Conservation (phyloP, 768 basidiomycete genomes). For the Strobilomyces dryophilus region DNA sequence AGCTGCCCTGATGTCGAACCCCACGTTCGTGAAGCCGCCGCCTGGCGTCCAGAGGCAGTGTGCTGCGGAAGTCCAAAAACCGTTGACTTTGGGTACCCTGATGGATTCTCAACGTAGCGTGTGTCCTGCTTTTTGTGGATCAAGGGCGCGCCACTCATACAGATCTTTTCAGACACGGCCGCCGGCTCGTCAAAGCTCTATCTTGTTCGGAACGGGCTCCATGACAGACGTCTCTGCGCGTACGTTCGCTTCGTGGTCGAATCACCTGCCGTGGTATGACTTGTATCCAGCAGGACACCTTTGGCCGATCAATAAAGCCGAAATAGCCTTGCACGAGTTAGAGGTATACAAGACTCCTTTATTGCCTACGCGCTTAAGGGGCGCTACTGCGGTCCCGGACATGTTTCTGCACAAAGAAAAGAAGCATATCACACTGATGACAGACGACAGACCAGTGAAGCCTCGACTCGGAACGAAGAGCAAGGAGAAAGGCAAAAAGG, state of each 20-base stretch:
- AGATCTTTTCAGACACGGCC: slow-evolving; percentile 39
- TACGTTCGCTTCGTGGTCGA: slow-evolving; percentile 19
- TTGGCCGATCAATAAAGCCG: slow-evolving; percentile 49
- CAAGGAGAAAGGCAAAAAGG: slow-evolving; percentile 36
- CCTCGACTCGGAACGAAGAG: slow-evolving; percentile 43
- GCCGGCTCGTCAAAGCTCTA: slow-evolving; percentile 48
- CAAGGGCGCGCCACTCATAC: slow-evolving; percentile 1
- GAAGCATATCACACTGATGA: slow-evolving; percentile 52
- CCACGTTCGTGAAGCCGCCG: slow-evolving; percentile 67
- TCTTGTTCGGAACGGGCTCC: slow-evolving; percentile 43
- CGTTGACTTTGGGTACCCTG: slow-evolving; percentile 54
- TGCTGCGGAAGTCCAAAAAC: slow-evolving; percentile 25
- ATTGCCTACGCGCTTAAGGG: slow-evolving; percentile 53
- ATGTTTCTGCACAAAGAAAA: slow-evolving; percentile 55
- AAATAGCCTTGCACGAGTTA: slow-evolving; percentile 65
- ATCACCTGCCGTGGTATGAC: slow-evolving; percentile 14
- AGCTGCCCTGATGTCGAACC: slow-evolving; percentile 56
- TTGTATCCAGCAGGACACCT: slow-evolving; percentile 19
- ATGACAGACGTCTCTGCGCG: slow-evolving; percentile 31
- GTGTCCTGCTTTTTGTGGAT: slow-evolving; percentile 24
- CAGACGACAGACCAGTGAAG: slow-evolving; percentile 49
- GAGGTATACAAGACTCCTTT: slow-evolving; percentile 80
- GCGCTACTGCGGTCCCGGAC: slow-evolving; percentile 46
- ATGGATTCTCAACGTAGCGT: slow-evolving; percentile 55
- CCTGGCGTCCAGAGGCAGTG: slow-evolving; percentile 23